Evolutionary conservation across 148 eudicot genomes (phyloP), one percentile per base, ranked within the genome.

Genomic region (Talinum fruticosum): DNA sequence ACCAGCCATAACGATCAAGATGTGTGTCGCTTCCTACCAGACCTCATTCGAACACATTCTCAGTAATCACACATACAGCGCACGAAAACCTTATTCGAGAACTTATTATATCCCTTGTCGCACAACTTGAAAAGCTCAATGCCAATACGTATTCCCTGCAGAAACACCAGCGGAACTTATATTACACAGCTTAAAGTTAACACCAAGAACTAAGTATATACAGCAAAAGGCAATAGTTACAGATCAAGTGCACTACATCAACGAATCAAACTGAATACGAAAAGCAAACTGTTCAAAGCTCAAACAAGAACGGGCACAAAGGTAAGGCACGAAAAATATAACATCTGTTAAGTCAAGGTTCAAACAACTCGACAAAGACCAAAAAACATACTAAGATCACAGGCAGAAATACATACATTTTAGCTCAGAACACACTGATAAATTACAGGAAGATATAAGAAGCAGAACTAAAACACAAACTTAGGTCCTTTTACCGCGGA

Each of bases 401-500:
- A 54, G 10, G 26, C 62, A 4, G 7, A 41, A 41, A n/a, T 10
- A 5, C 26, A 54, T n/a, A 57, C 64, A n/a, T 38, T 13, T 47
- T 28, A 69, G 24, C 24, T 14, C 57, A 36, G 59, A 62, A 29
- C 77, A 66, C 37, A 74, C 41, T 53, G 6, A 62, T 72, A 73
- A 68, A 75, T 69, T 74, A 80, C 78, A 80, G 35, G 33, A 54
- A 29, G 24, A 59, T n/a, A 66, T 66, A 36, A 34, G 33, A 69
- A 21, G 72, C 41, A 41, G 32, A 73, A 36, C 59, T 47, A 47
- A 61, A 24, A 34, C 76, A 72, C 51, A 33, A 53, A 79, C 72
- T 79, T 80, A 80, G 33, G 82, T 79, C 69, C 82, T 75, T 59
- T 75, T 79, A 19, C 82, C 82, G 29, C 82, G 82, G 32, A 80